Base-by-base conservation (phyloP, 2,329 filamentous ascomycete species). In the Eutypella sp. region DNA sequence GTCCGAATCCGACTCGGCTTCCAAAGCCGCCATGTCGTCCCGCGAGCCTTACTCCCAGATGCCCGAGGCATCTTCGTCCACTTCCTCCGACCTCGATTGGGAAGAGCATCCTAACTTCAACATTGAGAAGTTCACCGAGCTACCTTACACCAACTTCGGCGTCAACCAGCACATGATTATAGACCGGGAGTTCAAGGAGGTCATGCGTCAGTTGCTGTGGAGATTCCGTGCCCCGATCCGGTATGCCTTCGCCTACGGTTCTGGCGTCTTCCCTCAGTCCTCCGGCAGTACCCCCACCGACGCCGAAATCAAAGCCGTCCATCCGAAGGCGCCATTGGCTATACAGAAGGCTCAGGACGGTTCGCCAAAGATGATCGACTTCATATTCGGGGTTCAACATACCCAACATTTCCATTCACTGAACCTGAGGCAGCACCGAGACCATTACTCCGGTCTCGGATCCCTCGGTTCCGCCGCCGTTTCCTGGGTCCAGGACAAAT, bases 201-300 rank as follows among this genome's bases (percentile, higher is more conserved):
- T 85, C 11, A 69, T 99, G 58, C 82, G 91, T 44, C 82, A 90
- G 58, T 87, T 97, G 53, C 73, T 96, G 19, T 93, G 90, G 80
- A 82, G 95, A 59, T 97, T 99, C 67, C 79, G 85, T 42, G 92
- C 93, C 1, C 92, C 93, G 0, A 95, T 99, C 55, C 83, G 91
- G 46, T 97, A 97, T 71, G 92, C 91, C 13, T 96, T 99, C 66
- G 93, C 93, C 2, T 99, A 99, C 62, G 93, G 93, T 19, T 97
- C 92, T 5, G 93, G 93, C 4, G 93, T 99, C 9, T 99, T 99
- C 61, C 84, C 91, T 0, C 93, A 99, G 64, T 72, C 72, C 19
- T 71, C 66, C 48, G 61, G 68, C 45, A 77, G 77, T 54, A 67
- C 71, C 49, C 71, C 83, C 42, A 72, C 80, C 20, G 76, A 79